These are phyloP conservation scores for Rosa lucieae DNA, from an alignment of 306 rosid genomes.

Conservation along the genomic window DNA sequence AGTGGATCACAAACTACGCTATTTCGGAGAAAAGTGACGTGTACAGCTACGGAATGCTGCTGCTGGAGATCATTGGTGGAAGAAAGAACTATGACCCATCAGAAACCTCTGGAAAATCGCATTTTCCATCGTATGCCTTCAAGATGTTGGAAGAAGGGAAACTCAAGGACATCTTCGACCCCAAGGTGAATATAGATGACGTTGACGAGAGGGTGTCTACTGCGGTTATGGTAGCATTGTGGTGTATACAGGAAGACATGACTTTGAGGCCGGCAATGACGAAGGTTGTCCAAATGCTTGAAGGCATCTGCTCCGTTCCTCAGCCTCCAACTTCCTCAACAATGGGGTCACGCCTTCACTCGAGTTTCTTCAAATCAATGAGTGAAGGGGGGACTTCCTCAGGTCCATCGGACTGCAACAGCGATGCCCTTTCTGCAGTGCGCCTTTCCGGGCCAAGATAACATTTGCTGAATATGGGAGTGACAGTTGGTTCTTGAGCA, in stretches of 20 bases:
- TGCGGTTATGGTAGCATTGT: conserved; percentile 71
- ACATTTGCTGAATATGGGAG: conserved; percentile 15
- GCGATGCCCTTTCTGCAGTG: conserved; percentile 69
- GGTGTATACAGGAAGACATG: conserved; percentile 97
- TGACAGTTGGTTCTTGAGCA: not conserved
- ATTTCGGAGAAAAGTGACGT: conserved; percentile 96
- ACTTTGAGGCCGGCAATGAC: conserved; percentile 77
- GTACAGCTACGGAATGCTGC: conserved; percentile 85
- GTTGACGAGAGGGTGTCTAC: conserved; percentile 45
- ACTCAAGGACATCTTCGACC: conserved; percentile 49
- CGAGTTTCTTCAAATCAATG: conserved; percentile 43
- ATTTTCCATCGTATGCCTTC: conserved; percentile 73
- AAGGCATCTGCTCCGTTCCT: conserved; percentile 66
- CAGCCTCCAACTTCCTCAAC: conserved; percentile 58
- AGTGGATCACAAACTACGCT: conserved; percentile 93
- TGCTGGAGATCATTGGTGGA: conserved; percentile 83
- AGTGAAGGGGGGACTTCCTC: conserved; percentile 73
- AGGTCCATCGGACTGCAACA: conserved; percentile 71
- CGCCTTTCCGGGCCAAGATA: conserved; percentile 88
- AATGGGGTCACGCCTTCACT: conserved; percentile 51
- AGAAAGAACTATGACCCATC: conserved; percentile 72
- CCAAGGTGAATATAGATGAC: conserved; percentile 33
- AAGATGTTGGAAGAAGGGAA: conserved; percentile 91
- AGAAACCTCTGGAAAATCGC: conserved; percentile 64
- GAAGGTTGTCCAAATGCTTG: conserved; percentile 89